Percentiles rank a stretch among this genome's conserved stretches.
Conservation (phyloP, 176 grass and related monocot genomes). For the Eremochloa ophiuroides region DNA sequence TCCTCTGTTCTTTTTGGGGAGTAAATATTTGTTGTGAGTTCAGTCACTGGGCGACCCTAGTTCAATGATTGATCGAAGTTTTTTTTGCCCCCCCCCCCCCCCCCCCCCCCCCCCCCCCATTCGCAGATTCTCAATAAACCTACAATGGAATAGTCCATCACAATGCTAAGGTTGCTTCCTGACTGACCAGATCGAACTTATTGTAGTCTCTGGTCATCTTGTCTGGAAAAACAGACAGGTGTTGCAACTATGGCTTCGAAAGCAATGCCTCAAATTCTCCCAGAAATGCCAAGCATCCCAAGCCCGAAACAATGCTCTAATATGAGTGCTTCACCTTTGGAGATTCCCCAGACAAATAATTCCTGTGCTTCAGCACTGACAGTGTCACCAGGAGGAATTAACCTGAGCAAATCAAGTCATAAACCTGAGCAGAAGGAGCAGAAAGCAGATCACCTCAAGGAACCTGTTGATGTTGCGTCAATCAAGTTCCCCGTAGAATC, state of each 20-base stretch:
- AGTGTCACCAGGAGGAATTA: neutral
- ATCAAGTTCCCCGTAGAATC: neutral
- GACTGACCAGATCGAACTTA: neutral
- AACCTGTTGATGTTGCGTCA: constrained; percentile 16
- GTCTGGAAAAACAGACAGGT: neutral
- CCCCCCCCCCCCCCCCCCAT: too few relatives aligned
- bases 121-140: constrained; percentile 3
- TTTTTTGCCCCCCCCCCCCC: too few relatives aligned
- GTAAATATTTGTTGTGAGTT: neutral
- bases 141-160: neutral
- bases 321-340: constrained; percentile 5
- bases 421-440: constrained; percentile 4
- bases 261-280: too few relatives aligned
- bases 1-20: neutral
- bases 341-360: constrained; percentile 21
- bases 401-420: constrained; percentile 17
- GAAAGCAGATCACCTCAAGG: constrained; percentile 27
- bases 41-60: neutral
- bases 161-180: neutral
- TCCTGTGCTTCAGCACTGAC: neutral
- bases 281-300: too few relatives aligned
- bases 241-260: neutral
- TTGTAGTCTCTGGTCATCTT: neutral
- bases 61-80: constrained; percentile 6
- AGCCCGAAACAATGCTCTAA: too few relatives aligned